Evolutionary conservation across 2,329 filamentous ascomycete genomes (phyloP).

Genomic region (Aspergillus versicolor): DNA sequence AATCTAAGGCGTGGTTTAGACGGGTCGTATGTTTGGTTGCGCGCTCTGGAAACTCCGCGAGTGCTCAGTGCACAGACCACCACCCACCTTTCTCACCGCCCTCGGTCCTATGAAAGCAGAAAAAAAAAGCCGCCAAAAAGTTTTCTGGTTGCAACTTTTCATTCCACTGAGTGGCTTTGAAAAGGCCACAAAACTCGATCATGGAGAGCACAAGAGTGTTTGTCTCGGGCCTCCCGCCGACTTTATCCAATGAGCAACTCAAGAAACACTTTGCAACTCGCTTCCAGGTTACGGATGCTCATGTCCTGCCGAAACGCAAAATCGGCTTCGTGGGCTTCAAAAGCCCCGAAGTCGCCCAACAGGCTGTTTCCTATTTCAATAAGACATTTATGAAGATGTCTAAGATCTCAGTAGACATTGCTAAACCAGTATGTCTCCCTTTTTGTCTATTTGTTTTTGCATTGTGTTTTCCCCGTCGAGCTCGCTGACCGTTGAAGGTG

Average conservation of each 20-base stretch:
- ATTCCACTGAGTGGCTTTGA: conserved; percentile 5
- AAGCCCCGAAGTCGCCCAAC: conserved; percentile 72
- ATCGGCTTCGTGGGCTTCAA: conserved; percentile 97
- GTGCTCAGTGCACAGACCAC: conserved; percentile 26
- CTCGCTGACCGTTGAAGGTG: conserved; percentile 40
- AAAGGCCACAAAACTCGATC: conserved; percentile 33
- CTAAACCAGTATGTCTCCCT: conserved; percentile 65
- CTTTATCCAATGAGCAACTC: conserved; percentile 79
- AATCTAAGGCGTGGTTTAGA: background rate
- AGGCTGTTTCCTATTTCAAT: conserved; percentile 93
- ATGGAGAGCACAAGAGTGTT: conserved; percentile 78
- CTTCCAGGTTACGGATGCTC: conserved; percentile 81
- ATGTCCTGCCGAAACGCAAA: conserved; percentile 82
- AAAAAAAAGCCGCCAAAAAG: conserved; percentile 26
- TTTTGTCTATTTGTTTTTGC: conserved; percentile 11
- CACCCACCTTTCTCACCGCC: conserved; percentile 32
- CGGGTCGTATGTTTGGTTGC: background rate
- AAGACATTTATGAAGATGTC: conserved; percentile 94
- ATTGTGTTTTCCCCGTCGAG: conserved; percentile 24
- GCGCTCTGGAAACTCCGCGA: conserved; percentile 13
- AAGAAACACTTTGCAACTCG: conserved; percentile 82
- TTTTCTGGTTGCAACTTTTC: conserved; percentile 18
- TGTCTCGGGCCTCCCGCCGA: conserved; percentile 74
- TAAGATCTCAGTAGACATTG: conserved; percentile 85
- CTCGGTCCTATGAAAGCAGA: conserved; percentile 27